Base-by-base conservation (phyloP, 805 yeast genomes). In the Pichia occidentalis region DNA sequence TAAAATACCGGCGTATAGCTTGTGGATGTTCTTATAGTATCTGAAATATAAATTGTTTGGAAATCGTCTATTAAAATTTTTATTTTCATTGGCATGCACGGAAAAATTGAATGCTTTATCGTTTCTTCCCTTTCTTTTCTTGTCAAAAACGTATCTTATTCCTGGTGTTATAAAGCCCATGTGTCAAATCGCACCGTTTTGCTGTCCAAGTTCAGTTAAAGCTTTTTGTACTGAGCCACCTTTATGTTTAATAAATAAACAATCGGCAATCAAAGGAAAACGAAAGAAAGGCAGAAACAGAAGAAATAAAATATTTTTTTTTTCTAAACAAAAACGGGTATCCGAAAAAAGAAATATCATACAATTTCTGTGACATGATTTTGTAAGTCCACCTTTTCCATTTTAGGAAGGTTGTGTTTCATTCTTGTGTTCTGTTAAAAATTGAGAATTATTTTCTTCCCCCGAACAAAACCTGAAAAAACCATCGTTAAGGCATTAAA, bases 121-220 rank as follows among this genome's bases (percentile, higher is more conserved):
- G 6, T 32, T 11, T n/a, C 29, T 22, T 3, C 40, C 38, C 4
- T 11, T 32, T 24, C 36, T 24, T 13, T 32, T 42, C 9, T 26
- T 42, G 13, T 34, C 24, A 23, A 24, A 42, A 3, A 26, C 22
- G 26, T 34, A 26, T 12, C 20, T 23, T 8, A 42, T 16, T 13
- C 45, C 45, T 8, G 45, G 45, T 9, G 26, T 37, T 18, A 42
- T 34, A 22, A 42, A 42, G 3, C 45, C 45, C 45, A 42, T 42
- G 20, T 5, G 9, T 14, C 30, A 27, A 27, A 6, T 25, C 8
- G 28, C n/a, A n/a, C n/a, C n/a, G n/a, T n/a, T n/a, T n/a, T n/a
- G n/a, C n/a, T n/a, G n/a, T n/a, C n/a, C n/a, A n/a, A n/a, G n/a
- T n/a, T n/a, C n/a, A n/a, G n/a, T n/a, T n/a, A n/a, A n/a, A n/a